Evolutionary conservation across 140 eudicot genomes (phyloP).

Genomic region (Ambrosia hybrid): DNA sequence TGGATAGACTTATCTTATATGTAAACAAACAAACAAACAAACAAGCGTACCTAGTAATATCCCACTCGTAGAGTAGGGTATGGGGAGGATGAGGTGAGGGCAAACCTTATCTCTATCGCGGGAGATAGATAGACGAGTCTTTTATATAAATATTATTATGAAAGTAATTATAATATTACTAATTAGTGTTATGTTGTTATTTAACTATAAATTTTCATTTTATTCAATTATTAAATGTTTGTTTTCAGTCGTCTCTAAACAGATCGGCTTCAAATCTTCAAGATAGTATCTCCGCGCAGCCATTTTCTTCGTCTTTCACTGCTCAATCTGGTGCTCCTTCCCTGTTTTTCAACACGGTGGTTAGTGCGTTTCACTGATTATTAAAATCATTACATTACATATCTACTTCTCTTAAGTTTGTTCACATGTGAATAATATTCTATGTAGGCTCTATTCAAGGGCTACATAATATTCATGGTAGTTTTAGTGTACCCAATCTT

Average conservation of each 20-base stretch:
- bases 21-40: too few species aligned
- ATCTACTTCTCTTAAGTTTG: not conserved
- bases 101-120: too few species aligned
- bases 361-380: constrained; percentile 30
- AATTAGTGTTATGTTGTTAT: too few species aligned
- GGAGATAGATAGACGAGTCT: too few species aligned
- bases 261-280: constrained; percentile 87
- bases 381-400: not conserved
- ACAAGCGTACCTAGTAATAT: too few species aligned
- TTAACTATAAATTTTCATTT: not conserved
- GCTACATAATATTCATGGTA: constrained; percentile 72
- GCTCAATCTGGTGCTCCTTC: constrained; percentile 91
- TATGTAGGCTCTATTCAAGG: constrained; percentile 78
- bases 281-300: constrained; percentile 62
- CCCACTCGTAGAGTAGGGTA: too few species aligned
- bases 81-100: too few species aligned
- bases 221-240: constrained; percentile 12
- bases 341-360: constrained; percentile 80
- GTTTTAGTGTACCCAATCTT: constrained; percentile 74
- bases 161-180: too few species aligned
- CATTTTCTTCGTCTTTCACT: constrained; percentile 76
- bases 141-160: too few species aligned
- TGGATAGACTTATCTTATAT: too few species aligned
- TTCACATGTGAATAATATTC: not conserved
- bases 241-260: constrained; percentile 77